Conservation (phyloP, 2,329 filamentous ascomycete genomes). For the Penicillium sp. region DNA sequence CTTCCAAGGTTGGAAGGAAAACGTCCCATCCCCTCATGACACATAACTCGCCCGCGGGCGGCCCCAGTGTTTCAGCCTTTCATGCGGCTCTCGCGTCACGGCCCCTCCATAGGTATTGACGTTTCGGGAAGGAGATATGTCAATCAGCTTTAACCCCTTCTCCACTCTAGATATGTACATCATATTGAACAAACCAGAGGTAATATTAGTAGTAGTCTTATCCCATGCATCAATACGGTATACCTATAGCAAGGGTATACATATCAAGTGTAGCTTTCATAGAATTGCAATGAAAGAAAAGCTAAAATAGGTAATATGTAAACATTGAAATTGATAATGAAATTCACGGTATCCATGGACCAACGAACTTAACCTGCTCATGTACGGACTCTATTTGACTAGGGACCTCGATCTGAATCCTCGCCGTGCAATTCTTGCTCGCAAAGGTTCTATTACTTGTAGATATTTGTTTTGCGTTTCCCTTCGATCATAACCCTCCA, state of each 20-base stretch:
- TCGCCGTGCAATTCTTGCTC: no score
- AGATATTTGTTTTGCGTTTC: no score
- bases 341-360: no score
- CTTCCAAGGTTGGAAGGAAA: background rate
- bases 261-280: no score
- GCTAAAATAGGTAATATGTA: no score
- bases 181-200: background rate
- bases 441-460: no score
- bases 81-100: constrained; percentile 15
- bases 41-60: background rate
- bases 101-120: background rate
- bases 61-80: constrained; percentile 15
- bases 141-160: background rate
- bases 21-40: constrained; percentile 1
- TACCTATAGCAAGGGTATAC: background rate
- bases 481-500: no score
- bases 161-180: background rate
- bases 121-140: background rate
- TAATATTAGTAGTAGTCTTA: background rate
- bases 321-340: no score
- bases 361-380: no score
- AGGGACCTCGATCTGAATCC: no score
- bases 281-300: no score
- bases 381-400: no score
- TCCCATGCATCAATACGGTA: background rate